Evolutionary conservation across 306 rosid genomes (phyloP).

Genomic region (Oxytropis ochrocephala): DNA sequence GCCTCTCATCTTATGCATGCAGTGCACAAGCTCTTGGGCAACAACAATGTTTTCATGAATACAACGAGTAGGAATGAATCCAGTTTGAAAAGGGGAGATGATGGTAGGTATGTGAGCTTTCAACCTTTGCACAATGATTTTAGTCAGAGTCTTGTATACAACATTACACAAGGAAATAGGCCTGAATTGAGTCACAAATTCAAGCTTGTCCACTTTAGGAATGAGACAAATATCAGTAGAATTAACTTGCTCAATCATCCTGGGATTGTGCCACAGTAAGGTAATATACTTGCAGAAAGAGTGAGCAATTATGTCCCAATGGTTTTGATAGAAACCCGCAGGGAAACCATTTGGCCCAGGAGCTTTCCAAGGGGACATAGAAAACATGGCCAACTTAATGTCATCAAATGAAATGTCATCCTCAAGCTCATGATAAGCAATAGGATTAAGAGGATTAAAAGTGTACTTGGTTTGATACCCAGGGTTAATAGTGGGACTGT

Average conservation of each 20-base stretch:
- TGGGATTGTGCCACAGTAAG: not conserved
- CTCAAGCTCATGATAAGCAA: too few species aligned
- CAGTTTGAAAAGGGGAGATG: not conserved
- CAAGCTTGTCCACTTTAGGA: not conserved
- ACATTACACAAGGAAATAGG: not conserved
- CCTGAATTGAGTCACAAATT: not conserved
- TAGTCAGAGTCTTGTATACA: not conserved
- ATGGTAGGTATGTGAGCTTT: not conserved
- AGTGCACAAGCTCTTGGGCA: not conserved
- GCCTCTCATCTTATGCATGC: not conserved
- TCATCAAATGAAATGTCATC: too few species aligned
- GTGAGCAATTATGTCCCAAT: too few species aligned
- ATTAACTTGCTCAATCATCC: not conserved
- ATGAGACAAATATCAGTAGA: not conserved
- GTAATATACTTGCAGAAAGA: too few species aligned
- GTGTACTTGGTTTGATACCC: too few species aligned
- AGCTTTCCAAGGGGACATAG: too few species aligned
- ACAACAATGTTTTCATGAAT: not conserved
- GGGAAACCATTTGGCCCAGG: too few species aligned
- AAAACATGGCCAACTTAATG: too few species aligned
- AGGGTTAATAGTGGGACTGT: too few species aligned
- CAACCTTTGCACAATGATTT: not conserved
- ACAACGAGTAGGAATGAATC: not conserved
- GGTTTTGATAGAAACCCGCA: too few species aligned
- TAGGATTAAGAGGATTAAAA: too few species aligned